These are phyloP conservation scores for Neurospora africana DNA, from an alignment of 495 filamentous ascomycete genomes.

Conservation along the genomic window DNA sequence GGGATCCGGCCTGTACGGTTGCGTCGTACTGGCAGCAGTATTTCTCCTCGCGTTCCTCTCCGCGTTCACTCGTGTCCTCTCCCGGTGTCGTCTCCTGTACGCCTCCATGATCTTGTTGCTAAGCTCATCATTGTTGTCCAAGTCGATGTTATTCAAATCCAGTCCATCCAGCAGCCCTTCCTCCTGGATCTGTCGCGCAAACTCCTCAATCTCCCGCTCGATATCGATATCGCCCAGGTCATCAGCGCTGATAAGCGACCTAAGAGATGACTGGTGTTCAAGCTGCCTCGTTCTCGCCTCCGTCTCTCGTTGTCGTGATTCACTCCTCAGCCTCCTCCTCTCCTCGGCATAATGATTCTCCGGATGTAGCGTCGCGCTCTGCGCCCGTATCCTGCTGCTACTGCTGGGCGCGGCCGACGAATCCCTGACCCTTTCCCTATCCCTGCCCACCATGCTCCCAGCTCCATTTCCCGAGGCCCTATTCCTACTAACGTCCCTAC, in stretches of 20 bases:
- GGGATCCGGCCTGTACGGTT: conserved; percentile 22
- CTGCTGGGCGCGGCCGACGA: neutral
- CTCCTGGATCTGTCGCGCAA: conserved; percentile 77
- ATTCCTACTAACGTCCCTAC: neutral
- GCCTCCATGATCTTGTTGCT: conserved; percentile 82
- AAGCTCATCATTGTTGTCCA: conserved; percentile 70
- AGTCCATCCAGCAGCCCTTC: conserved; percentile 80
- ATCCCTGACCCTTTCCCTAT: conserved; percentile 16
- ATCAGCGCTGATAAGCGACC: conserved; percentile 68
- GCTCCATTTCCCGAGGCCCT: neutral
- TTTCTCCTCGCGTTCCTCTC: conserved; percentile 26
- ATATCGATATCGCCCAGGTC: conserved; percentile 64
- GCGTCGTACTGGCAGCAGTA: conserved; percentile 16
- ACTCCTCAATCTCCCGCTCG: conserved; percentile 63
- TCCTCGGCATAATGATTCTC: conserved; percentile 18
- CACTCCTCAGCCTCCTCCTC: conserved; percentile 26
- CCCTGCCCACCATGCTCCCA: neutral
- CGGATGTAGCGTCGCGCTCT: conserved; percentile 20
- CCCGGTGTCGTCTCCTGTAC: conserved; percentile 60
- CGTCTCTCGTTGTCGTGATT: conserved; percentile 23
- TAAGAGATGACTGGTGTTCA: conserved; percentile 76
- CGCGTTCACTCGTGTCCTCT: conserved; percentile 28
- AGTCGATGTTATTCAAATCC: conserved; percentile 69
- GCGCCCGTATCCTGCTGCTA: conserved; percentile 2
- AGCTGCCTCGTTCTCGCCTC: conserved; percentile 41